Conservation (phyloP, 148 eudicot genomes). For the Persicaria tinctoria region DNA sequence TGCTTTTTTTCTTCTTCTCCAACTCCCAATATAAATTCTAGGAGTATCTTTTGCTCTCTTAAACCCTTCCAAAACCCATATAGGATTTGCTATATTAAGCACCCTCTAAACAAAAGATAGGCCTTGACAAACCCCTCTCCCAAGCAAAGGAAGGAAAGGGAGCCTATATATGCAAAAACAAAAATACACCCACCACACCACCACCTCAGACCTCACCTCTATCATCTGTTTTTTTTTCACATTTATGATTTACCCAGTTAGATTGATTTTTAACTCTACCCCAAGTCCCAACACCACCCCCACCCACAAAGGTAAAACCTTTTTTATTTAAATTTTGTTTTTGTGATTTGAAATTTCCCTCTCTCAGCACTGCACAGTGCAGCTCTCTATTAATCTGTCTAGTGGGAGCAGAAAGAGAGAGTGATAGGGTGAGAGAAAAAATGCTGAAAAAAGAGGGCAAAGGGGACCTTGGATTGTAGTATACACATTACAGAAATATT, state of each 20-base stretch:
- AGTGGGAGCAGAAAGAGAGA: background rate
- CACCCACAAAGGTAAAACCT: conserved; percentile 8
- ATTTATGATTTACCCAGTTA: conserved; percentile 2
- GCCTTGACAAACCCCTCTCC: background rate
- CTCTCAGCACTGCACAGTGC: background rate
- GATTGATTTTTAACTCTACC: background rate
- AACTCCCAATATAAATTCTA: background rate
- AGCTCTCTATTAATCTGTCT: conserved; percentile 12
- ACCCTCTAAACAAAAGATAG: background rate
- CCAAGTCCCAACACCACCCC: conserved; percentile 3
- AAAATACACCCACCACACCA: background rate
- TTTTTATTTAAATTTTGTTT: background rate
- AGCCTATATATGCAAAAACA: conserved; percentile 1
- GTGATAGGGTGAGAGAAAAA: conserved; percentile 3
- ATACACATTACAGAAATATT: conserved; percentile 1
- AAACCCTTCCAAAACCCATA: conserved; percentile 2
- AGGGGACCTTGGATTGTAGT: conserved; percentile 9
- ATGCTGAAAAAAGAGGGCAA: conserved; percentile 11
- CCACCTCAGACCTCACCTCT: background rate
- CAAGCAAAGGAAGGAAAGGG: background rate
- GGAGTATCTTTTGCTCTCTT: background rate
- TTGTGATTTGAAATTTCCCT: background rate
- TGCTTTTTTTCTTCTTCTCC: background rate
- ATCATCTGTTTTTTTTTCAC: background rate
- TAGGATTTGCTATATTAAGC: background rate